Evolutionary conservation across 352 stramenopile genomes (phyloP).

Genomic region (Pythium vanterpoolii): DNA sequence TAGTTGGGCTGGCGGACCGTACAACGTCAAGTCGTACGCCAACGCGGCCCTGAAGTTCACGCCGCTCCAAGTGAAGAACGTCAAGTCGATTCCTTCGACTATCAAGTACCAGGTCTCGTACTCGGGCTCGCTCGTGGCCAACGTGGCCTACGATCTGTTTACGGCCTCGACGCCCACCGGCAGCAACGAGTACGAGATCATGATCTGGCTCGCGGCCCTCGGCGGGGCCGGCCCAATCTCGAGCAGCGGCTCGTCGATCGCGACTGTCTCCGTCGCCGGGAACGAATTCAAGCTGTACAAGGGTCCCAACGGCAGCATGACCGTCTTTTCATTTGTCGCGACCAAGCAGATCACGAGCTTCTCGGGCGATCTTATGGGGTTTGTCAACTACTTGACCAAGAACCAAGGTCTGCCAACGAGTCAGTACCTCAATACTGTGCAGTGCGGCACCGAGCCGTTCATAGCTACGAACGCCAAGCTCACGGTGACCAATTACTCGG

Average conservation of each 20-base stretch:
- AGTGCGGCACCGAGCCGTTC: not conserved
- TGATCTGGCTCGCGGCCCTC: conserved; percentile 36
- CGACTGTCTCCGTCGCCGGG: conserved; percentile 20
- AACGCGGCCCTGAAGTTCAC: conserved; percentile 38
- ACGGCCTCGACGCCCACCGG: conserved; percentile 25
- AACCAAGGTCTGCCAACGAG: conserved; percentile 13
- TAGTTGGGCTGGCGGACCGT: conserved; percentile 30
- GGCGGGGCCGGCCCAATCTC: conserved; percentile 31
- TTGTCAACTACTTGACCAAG: conserved; percentile 24
- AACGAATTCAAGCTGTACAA: conserved; percentile 28
- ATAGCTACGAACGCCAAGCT: not conserved
- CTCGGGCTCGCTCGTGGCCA: conserved; percentile 33
- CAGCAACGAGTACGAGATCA: conserved; percentile 34
- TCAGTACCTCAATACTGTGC: conserved; percentile 8
- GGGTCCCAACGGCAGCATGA: conserved; percentile 35
- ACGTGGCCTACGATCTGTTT: conserved; percentile 44
- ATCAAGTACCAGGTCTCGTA: conserved; percentile 39
- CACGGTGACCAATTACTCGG: not conserved
- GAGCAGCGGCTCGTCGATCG: conserved; percentile 28
- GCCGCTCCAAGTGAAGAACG: conserved; percentile 26
- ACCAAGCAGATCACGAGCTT: conserved; percentile 29
- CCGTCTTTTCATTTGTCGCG: conserved; percentile 32
- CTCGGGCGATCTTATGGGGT: conserved; percentile 30
- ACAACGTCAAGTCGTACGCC: conserved; percentile 46
- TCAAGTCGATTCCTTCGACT: conserved; percentile 34